phyloP scores from a whole-genome alignment of 2,329 filamentous ascomycete species.

The Verticillium longisporum region DNA sequence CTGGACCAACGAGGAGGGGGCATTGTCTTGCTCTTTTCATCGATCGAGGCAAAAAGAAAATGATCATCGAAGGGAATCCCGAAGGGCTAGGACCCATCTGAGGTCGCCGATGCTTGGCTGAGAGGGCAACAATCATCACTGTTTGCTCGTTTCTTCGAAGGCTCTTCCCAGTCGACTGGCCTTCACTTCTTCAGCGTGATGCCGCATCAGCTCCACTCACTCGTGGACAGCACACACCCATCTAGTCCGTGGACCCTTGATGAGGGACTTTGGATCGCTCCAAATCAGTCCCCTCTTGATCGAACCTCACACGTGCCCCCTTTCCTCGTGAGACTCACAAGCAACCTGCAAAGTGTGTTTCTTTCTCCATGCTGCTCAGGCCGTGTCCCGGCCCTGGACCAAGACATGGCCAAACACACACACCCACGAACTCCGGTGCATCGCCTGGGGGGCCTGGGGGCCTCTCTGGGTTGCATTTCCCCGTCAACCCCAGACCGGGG shows the following conservation, averaged over 20 bases:
- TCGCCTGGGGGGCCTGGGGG: not conserved
- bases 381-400: not conserved
- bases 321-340: not conserved
- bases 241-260: not conserved
- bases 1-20: not conserved
- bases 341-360: not conserved
- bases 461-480: slow-evolving; percentile 1
- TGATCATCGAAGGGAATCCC: not conserved
- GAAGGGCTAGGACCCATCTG: not conserved
- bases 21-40: not conserved
- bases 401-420: not conserved
- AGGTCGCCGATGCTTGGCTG: not conserved
- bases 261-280: too few species aligned
- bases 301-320: not conserved
- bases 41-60: not conserved
- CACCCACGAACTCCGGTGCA: not conserved
- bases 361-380: not conserved
- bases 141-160: not conserved
- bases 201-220: not conserved
- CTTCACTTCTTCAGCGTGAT: not conserved
- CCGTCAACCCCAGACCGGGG: slow-evolving; percentile 1
- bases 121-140: not conserved
- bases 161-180: not conserved
- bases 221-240: not conserved
- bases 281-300: not conserved